These are phyloP conservation scores for Craterostigma plantagineum DNA, from an alignment of 257 asterid genomes.

Conservation along the genomic window DNA sequence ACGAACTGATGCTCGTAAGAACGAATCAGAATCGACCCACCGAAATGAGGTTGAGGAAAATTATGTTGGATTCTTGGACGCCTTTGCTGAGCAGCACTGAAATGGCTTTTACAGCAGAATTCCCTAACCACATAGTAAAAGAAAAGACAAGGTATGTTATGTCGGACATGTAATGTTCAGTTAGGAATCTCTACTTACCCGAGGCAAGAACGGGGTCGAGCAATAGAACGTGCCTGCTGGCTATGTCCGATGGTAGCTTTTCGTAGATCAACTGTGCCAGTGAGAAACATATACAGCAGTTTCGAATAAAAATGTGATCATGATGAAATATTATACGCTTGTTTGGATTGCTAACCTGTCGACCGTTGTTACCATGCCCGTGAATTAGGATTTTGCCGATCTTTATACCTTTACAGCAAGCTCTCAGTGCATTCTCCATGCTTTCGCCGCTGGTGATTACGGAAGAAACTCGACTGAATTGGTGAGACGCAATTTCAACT, in stretches of 20 bases:
- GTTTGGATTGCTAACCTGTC: conserved; percentile 40
- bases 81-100: conserved; percentile 73
- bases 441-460: conserved; percentile 66
- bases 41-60: conserved; percentile 80
- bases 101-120: conserved; percentile 73
- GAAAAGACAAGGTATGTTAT: too few species aligned
- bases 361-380: conserved; percentile 37
- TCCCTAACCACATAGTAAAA: too few species aligned
- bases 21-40: conserved; percentile 25
- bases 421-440: conserved; percentile 93
- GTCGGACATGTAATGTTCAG: too few species aligned
- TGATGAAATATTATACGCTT: too few species aligned
- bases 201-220: conserved; percentile 96
- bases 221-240: conserved; percentile 80
- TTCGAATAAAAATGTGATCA: too few species aligned
- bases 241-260: conserved; percentile 76
- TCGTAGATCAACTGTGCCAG: conserved; percentile 66
- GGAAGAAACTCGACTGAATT: conserved; percentile 4
- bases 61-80: conserved; percentile 71
- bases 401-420: conserved; percentile 91
- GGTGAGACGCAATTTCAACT: background rate
- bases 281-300: too few species aligned
- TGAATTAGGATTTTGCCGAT: conserved; percentile 86
- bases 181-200: conserved; percentile 29
- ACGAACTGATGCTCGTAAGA: too few species aligned